Base-by-base conservation (phyloP, 2,329 filamentous ascomycete species). In the Talaromyces sp. region DNA sequence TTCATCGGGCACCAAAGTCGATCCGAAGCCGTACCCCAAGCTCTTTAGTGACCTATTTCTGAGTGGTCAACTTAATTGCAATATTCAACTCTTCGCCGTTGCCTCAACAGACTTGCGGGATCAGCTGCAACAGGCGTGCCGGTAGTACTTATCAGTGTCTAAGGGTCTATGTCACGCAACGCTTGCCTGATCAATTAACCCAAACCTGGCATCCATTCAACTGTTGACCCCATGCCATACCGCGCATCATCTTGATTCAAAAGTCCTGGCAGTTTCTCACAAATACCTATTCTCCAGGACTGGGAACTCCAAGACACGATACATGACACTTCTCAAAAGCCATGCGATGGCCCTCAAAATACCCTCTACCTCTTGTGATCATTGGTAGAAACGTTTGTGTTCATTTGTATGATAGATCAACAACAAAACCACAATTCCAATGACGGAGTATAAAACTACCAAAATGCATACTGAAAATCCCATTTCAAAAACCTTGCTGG, bases 401-500 rank as follows among this genome's bases (percentile, higher is more conserved):
- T 36, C 42, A 7, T 24, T 24, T 45, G 45, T 44, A 52, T 47
- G 32, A 35, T 39, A 55, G 42, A 29, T 35, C 41, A 52, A 44
- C 16, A 16, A 47, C 39, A 46, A 16, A 10, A 4, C 9, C 16
- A 3, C 2, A 11, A 40, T n/a, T n/a, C n/a, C n/a, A n/a, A n/a
- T n/a, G 20, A n/a, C 16, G 43, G 17, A 43, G 9, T 22, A 22
- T 51, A n/a, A 52, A 45, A 49, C 29, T 29, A 40, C 17, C 22
- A 37, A 44, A 20, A 36, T 47, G 50, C 36, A 49, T 16, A 46
- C 10, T n/a, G 44, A 17, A 45, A 22, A 19, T 30, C 11, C 11
- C 22, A 56, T 61, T 9, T 14, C 35, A 83, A 63, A 83, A 88
- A 0, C 85, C 85, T 65, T 89, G 86, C 67, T 83, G 76, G 2